Percentiles rank a stretch among this genome's conserved stretches.
Conservation (phyloP, 2,329 filamentous ascomycete genomes). For the Dactylellina drechsleri region DNA sequence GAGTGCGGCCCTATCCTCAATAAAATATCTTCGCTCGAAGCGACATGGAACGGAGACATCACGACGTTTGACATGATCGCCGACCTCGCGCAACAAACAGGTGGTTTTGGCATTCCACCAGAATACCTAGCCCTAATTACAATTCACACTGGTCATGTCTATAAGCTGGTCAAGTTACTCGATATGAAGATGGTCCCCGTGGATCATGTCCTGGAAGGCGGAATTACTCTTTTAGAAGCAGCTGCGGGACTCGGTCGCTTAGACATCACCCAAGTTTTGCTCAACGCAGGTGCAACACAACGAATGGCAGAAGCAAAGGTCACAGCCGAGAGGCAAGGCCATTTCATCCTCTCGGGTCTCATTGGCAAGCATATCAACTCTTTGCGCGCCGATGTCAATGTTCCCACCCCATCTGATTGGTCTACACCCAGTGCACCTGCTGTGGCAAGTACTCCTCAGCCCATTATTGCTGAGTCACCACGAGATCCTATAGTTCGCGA, state of each 20-base stretch:
- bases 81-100: background rate
- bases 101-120: background rate
- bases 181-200: background rate
- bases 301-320: constrained; percentile 9
- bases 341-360: background rate
- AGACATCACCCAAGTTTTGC: constrained; percentile 16
- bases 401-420: constrained; percentile 7
- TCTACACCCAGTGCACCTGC: background rate
- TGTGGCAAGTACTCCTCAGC: background rate
- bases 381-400: background rate
- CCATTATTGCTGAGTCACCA: background rate
- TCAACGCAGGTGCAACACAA: constrained; percentile 16
- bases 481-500: constrained; percentile 8
- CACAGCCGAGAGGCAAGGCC: background rate
- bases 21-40: constrained; percentile 8
- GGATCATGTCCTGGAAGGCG: constrained; percentile 20
- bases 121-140: constrained; percentile 14
- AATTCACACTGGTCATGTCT: constrained; percentile 15
- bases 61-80: constrained; percentile 16
- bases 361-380: background rate
- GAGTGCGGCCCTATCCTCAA: background rate
- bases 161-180: constrained; percentile 23
- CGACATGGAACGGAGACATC: constrained; percentile 24
- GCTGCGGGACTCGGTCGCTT: constrained; percentile 19
- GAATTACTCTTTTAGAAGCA: constrained; percentile 14